Conservation (phyloP, 2,329 filamentous ascomycete species). For the Neonectria ditissima region DNA sequence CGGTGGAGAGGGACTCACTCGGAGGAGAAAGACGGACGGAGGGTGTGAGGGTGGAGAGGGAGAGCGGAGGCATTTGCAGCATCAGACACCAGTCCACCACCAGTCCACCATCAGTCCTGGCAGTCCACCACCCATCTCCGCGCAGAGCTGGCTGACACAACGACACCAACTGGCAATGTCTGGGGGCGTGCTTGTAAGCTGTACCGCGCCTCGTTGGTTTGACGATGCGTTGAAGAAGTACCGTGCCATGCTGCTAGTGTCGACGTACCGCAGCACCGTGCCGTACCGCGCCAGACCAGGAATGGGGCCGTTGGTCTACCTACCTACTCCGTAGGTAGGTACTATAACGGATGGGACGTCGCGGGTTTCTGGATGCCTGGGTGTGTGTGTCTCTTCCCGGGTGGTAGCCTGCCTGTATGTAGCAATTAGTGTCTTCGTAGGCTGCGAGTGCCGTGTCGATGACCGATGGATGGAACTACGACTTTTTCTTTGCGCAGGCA, state of each 20-base stretch:
- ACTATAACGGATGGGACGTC: slow-evolving; percentile 28
- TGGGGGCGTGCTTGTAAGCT: not conserved
- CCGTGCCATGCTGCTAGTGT: slow-evolving; percentile 13
- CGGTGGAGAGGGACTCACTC: slow-evolving; percentile 19
- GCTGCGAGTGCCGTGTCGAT: slow-evolving; percentile 8
- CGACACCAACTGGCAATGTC: not conserved
- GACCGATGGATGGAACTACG: slow-evolving; percentile 9
- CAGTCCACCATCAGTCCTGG: not conserved
- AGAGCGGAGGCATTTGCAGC: slow-evolving; percentile 28
- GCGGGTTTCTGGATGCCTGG: slow-evolving; percentile 16
- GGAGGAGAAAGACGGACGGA: slow-evolving; percentile 30
- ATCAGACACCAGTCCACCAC: slow-evolving; percentile 9
- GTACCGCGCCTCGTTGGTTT: slow-evolving; percentile 1
- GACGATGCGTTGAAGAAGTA: not conserved
- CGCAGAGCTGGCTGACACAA: slow-evolving; percentile 1
- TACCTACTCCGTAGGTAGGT: too few relatives aligned
- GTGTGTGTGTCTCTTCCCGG: slow-evolving; percentile 10
- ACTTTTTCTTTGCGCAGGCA: slow-evolving; percentile 10
- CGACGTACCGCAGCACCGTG: slow-evolving; percentile 8
- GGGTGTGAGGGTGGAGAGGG: slow-evolving; percentile 34
- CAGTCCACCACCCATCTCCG: slow-evolving; percentile 9
- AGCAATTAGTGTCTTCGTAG: not conserved
- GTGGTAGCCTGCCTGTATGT: not conserved
- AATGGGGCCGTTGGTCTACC: slow-evolving; percentile 19
- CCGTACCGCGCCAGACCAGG: slow-evolving; percentile 17